These are phyloP conservation scores for Chrysosporium keratinophilum DNA, from an alignment of 2,329 filamentous ascomycete species.

Conservation along the genomic window DNA sequence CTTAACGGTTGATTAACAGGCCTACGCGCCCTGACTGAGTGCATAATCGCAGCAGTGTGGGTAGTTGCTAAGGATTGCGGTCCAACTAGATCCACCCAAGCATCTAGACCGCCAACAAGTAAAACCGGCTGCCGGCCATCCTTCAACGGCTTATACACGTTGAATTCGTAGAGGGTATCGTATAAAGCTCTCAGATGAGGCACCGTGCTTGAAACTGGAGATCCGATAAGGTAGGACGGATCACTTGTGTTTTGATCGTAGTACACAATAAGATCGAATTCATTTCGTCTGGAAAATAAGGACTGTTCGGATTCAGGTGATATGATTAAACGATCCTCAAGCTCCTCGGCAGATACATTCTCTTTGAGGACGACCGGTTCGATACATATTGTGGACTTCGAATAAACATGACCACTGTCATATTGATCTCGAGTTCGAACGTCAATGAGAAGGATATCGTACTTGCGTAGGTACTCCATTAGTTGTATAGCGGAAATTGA, in stretches of 20 bases:
- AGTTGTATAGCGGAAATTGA: conserved; percentile 61
- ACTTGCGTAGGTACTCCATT: conserved; percentile 56
- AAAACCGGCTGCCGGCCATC: conserved; percentile 60
- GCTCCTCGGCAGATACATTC: conserved; percentile 53
- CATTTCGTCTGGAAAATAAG: conserved; percentile 60
- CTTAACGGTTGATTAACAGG: conserved; percentile 40
- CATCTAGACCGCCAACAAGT: conserved; percentile 69
- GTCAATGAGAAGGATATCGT: conserved; percentile 70
- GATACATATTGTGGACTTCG: conserved; percentile 74
- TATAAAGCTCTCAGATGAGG: conserved; percentile 60
- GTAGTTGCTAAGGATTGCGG: conserved; percentile 51
- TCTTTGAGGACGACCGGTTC: conserved; percentile 69
- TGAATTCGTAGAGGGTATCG: conserved; percentile 73
- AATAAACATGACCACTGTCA: conserved; percentile 80
- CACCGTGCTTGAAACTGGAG: conserved; percentile 36
- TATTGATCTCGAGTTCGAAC: conserved; percentile 69
- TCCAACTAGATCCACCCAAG: conserved; percentile 79
- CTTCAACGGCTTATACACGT: conserved; percentile 62
- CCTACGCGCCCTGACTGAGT: conserved; percentile 33
- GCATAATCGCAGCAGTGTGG: conserved; percentile 43
- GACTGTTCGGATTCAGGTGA: conserved; percentile 52
- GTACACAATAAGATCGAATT: conserved; percentile 80
- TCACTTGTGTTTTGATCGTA: conserved; percentile 65
- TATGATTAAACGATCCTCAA: conserved; percentile 43
- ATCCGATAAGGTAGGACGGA: conserved; percentile 45